These are phyloP conservation scores for Aspergillus sp. DNA, from an alignment of 2,329 filamentous ascomycete genomes.

Conservation along the genomic window DNA sequence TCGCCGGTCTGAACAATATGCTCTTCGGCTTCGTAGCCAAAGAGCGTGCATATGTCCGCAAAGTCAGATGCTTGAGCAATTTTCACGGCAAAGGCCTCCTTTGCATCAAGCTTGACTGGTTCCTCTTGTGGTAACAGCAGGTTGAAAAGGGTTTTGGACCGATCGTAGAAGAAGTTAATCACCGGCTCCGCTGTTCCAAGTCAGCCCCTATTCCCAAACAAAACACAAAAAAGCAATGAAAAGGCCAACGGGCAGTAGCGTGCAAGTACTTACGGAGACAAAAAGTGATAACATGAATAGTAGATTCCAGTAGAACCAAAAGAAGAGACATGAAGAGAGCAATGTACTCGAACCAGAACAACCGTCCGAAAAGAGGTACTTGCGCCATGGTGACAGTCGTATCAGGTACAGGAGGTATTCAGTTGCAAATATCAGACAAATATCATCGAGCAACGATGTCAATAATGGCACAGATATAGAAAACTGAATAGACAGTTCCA, in stretches of 20 bases:
- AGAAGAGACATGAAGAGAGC: slow-evolving; percentile 79
- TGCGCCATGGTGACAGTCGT: slow-evolving; percentile 43
- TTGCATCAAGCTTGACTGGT: slow-evolving; percentile 62
- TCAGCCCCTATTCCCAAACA: slow-evolving; percentile 12
- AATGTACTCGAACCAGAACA: slow-evolving; percentile 72
- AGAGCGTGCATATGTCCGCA: slow-evolving; percentile 85
- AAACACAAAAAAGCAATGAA: slow-evolving; percentile 1
- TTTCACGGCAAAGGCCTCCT: slow-evolving; percentile 66
- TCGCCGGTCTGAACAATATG: slow-evolving; percentile 93
- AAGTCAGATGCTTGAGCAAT: slow-evolving; percentile 89
- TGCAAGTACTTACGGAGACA: slow-evolving; percentile 65
- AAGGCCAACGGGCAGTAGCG: neutral
- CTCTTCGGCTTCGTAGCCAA: slow-evolving; percentile 90
- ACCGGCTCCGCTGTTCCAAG: slow-evolving; percentile 63
- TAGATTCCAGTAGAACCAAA: slow-evolving; percentile 73
- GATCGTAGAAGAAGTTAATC: slow-evolving; percentile 74
- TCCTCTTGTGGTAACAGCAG: slow-evolving; percentile 65
- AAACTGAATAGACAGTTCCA: no score
- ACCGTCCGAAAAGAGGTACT: slow-evolving; percentile 60
- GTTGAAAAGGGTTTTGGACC: slow-evolving; percentile 80
- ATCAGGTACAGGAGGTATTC: neutral
- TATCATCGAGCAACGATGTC: neutral
- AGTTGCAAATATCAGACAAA: neutral
- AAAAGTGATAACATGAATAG: slow-evolving; percentile 81
- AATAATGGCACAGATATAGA: no score